Evolutionary conservation across 768 basidiomycete species (phyloP).

Genomic region (Botryobasidium botryosum): DNA sequence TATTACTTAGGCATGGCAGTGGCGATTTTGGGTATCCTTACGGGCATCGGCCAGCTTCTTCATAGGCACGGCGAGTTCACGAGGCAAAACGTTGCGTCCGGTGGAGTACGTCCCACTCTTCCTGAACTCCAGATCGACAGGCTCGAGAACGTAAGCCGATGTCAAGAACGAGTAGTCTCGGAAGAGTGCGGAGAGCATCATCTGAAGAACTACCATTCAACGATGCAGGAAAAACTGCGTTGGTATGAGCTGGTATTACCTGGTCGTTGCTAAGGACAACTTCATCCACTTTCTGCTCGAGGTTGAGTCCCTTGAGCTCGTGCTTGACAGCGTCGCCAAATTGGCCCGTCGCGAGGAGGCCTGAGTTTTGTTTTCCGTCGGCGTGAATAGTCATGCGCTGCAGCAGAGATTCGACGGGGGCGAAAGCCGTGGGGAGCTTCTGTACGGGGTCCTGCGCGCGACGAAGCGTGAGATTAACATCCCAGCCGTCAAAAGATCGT

Average conservation of each 20-base stretch:
- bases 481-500: no score
- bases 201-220: no score
- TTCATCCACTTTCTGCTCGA: slow-evolving; percentile 15
- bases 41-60: no score
- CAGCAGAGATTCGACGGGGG: slow-evolving; percentile 17
- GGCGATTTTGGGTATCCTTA: no score
- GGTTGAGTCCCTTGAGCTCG: slow-evolving; percentile 16
- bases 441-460: no score
- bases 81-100: no score
- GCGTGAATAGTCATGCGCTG: slow-evolving; percentile 20
- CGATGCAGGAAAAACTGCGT: neutral
- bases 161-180: slow-evolving; percentile 19
- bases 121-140: slow-evolving; percentile 17
- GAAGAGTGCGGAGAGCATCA: slow-evolving; percentile 17
- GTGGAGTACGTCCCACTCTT: no score
- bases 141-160: slow-evolving; percentile 21
- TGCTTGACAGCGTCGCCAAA: slow-evolving; percentile 18
- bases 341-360: slow-evolving; percentile 17
- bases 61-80: no score
- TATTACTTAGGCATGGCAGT: no score
- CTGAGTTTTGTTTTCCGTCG: slow-evolving; percentile 19
- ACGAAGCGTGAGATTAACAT: no score
- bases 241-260: neutral
- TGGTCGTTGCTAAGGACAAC: slow-evolving; percentile 9
- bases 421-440: slow-evolving; percentile 17